Evolutionary conservation across 2,329 filamentous ascomycete species (phyloP).

Genomic region (Trichoderma koningii): DNA sequence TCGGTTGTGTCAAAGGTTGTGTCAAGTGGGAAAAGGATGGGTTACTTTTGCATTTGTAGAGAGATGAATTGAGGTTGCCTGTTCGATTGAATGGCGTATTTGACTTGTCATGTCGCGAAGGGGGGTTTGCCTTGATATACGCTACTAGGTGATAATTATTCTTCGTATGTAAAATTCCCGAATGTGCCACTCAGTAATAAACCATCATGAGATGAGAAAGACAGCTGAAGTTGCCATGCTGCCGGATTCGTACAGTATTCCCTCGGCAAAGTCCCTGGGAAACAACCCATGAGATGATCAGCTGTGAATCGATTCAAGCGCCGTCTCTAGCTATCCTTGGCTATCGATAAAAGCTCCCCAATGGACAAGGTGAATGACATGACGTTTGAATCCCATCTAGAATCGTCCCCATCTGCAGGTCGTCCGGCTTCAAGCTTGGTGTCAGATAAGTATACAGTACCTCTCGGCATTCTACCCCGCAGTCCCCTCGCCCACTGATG

Average conservation of each 20-base stretch:
- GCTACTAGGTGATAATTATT: too few relatives aligned
- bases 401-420: neutral
- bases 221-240: too few relatives aligned
- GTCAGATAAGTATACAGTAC: slow-evolving; percentile 6
- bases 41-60: neutral
- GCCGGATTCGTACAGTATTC: neutral
- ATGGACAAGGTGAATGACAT: neutral
- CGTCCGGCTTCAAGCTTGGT: neutral
- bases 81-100: too few relatives aligned
- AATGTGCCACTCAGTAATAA: too few relatives aligned
- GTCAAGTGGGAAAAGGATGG: neutral
- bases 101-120: too few relatives aligned
- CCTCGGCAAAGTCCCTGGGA: neutral
- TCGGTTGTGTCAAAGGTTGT: neutral
- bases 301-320: too few relatives aligned
- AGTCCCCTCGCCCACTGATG: neutral
- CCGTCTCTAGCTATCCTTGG: neutral
- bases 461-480: slow-evolving; percentile 20
- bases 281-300: neutral
- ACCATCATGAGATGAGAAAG: too few relatives aligned
- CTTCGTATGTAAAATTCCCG: too few relatives aligned
- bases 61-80: neutral
- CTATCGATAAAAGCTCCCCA: slow-evolving; percentile 8
- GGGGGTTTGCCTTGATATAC: too few relatives aligned
- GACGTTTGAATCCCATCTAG: neutral